Base-by-base conservation (phyloP, 1,139 yeast genomes). In the Wickerhamiella infanticola region DNA sequence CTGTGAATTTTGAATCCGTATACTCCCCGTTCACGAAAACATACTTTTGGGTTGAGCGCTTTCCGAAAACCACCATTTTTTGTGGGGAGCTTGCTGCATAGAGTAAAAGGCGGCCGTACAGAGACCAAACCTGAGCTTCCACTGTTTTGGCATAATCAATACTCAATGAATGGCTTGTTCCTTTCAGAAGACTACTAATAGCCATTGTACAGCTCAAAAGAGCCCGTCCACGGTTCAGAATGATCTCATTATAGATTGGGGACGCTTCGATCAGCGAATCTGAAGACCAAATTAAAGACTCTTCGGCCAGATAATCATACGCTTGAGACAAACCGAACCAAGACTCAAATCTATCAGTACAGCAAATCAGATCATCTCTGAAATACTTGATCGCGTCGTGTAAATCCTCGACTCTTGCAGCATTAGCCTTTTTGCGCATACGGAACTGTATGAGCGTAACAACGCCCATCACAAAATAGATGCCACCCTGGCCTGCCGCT, bases 311-410 rank as follows among this genome's bases (percentile, higher is more conserved):
- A 47, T 69, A 78, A 1, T 88, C 81, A 55, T 75, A 86, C 0
- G 93, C 79, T 58, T 81, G 90, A 0, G 94, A 95, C 23, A 90
- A 62, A 1, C 85, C 69, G 43, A 77, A 67, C 99, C 99, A 93
- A 13, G 85, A 76, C 60, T 90, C 98, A 44, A 81, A 71, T 27
- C 96, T 67, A 44, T 72, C 66, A 2, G 81, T 72, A 3, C 81
- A 77, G 58, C 78, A 77, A 2, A 77, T 59, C 29, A 93, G 62
- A 59, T 90, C 98, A 48, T 69, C 67, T 45, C 70, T 72, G 48
- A 86, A 69, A 57, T 80, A 72, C 47, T 72, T 70, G 23, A 83
- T 73, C 1, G 93, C 85, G 40, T 74, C 73, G 47, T 82, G 93
- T 35, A 88, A 64, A 56, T 88, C 97, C 4, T 84, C 82, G 0